Base-by-base conservation (phyloP, 352 stramenopile genomes). In the Elongisporangium prolatum region DNA sequence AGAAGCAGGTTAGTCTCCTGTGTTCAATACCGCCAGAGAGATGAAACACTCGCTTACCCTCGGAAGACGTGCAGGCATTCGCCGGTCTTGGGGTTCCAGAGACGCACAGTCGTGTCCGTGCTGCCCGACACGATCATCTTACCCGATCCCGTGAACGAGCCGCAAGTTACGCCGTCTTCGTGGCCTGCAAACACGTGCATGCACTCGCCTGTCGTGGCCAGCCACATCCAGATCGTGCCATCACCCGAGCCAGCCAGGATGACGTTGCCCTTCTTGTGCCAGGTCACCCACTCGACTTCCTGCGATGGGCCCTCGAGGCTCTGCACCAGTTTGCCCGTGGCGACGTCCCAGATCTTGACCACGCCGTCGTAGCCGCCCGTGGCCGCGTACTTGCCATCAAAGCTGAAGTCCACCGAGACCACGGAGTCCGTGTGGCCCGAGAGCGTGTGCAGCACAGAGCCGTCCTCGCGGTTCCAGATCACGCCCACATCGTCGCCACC, bases 171-270 rank as follows among this genome's bases (percentile, higher is more conserved):
- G 18, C 84, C 82, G 21, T 95, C 91, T 68, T 99, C 95, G 65
- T 99, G 97, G 50, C 97, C 97, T 14, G 97, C 95, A 81, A 99
- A 98, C 21, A 99, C 97, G 67, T 98, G 80, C 76, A 99, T 96
- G 85, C 96, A 99, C 59, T 97, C 86, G 52, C 95, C 94, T n/a
- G 93, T 97, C 13, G 89, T 93, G 20, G 95, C 85, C 22, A 98
- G 75, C 89, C 89, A 97, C 84, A 97, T 94, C 89, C 89, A 97
- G n/a, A 92, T 71, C 0, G 89, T 97, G 18, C 80, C 80, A 58
- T 97, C 89, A 18, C 85, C 86, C 16, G 88, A 97, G 21, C 89
- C 89, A 37, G 88, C 89, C 48, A 96, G 72, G 50, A 97, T 67
- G 21, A 97, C 88, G 61, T 96, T 92, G 52, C 89, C 86, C 69